Evolutionary conservation across 768 basidiomycete species (phyloP).

Genomic region (Calvatia gigantea): DNA sequence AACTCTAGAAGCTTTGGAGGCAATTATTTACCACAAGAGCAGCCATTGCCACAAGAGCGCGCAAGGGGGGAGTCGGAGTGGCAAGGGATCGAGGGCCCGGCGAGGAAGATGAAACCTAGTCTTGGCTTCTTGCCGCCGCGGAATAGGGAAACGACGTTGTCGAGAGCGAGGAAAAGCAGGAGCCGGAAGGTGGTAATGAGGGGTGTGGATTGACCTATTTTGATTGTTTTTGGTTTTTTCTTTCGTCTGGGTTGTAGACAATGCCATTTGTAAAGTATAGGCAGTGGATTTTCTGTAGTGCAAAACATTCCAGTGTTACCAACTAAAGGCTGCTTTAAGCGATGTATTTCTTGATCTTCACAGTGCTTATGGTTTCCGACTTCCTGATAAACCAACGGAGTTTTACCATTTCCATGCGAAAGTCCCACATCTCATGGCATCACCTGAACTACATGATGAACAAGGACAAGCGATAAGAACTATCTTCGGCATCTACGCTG

Average conservation of each 20-base stretch:
- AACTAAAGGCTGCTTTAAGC: too few relatives aligned
- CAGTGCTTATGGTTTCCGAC: too few relatives aligned
- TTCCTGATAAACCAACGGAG: too few relatives aligned
- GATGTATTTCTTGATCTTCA: too few relatives aligned
- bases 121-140: constrained; percentile 48
- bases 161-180: constrained; percentile 37
- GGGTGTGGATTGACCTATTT: constrained; percentile 30
- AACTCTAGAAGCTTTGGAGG: too few relatives aligned
- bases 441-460: background rate
- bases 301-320: too few relatives aligned
- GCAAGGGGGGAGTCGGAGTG: constrained; percentile 16
- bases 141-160: constrained; percentile 28
- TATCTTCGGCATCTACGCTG: constrained; percentile 41
- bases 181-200: constrained; percentile 38
- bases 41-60: constrained; percentile 7
- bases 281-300: too few relatives aligned
- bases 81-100: constrained; percentile 24
- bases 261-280: background rate
- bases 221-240: background rate
- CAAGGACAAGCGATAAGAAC: constrained; percentile 20
- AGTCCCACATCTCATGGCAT: background rate
- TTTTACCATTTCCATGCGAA: background rate
- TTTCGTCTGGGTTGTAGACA: background rate
- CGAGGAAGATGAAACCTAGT: constrained; percentile 30
- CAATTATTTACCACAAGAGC: constrained; percentile 2